Evolutionary conservation across 495 filamentous ascomycete species (phyloP).

Genomic region (Amorphotheca resinae): DNA sequence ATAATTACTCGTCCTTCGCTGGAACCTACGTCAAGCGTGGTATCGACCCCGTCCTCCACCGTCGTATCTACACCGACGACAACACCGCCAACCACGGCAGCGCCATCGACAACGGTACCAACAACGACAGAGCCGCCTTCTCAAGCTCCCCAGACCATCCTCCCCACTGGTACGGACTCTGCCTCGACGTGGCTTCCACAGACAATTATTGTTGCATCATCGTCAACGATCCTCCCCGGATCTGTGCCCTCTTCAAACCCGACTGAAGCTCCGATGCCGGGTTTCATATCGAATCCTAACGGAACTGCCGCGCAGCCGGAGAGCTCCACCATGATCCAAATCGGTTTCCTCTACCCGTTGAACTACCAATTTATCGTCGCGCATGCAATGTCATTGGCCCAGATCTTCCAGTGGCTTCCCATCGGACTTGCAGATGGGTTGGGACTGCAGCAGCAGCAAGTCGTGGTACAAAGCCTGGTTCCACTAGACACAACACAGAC

Average conservation of each 20-base stretch:
- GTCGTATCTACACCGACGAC: background rate
- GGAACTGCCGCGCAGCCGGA: conserved; percentile 31
- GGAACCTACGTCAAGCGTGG: too few species aligned
- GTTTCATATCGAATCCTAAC: conserved; percentile 53
- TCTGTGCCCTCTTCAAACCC: conserved; percentile 2
- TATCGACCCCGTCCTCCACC: too few species aligned
- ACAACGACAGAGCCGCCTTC: too few species aligned
- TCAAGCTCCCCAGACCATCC: conserved; percentile 9
- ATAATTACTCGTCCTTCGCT: too few species aligned
- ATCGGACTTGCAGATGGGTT: conserved; percentile 59
- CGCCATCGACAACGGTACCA: conserved; percentile 1
- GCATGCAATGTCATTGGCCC: conserved; percentile 55
- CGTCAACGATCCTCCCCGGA: conserved; percentile 10
- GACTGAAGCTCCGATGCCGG: conserved; percentile 46
- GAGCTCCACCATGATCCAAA: conserved; percentile 57
- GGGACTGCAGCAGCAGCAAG: conserved; percentile 33
- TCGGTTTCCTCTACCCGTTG: conserved; percentile 68
- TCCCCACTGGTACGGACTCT: conserved; percentile 15
- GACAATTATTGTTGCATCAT: conserved; percentile 19
- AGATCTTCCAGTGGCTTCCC: conserved; percentile 78
- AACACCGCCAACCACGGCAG: background rate
- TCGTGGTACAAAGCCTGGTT: conserved; percentile 58
- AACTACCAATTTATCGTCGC: conserved; percentile 75
- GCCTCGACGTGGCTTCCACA: conserved; percentile 20
- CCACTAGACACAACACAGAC: conserved; percentile 62